Evolutionary conservation across 2,329 filamentous ascomycete species (phyloP), one percentile per base, ranked within the genome.

Genomic region (Raffaelea ambrosiae): DNA sequence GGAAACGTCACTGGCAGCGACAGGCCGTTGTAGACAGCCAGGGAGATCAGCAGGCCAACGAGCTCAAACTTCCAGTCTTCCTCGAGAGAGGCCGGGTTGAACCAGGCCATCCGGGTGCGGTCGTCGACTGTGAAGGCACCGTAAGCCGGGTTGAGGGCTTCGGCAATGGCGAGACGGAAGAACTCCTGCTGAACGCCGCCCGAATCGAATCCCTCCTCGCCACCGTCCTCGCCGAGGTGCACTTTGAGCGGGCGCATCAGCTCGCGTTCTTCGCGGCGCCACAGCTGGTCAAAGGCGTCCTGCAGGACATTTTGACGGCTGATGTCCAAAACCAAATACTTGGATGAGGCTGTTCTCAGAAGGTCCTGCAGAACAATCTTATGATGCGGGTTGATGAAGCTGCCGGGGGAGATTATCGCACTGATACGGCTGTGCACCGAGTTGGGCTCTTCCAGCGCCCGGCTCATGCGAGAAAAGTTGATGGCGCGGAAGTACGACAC

Each of bases 111-210:
- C 29, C 80, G 79, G 1, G 86, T 93, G 47, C 81, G 71, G 1
- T 77, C 66, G 56, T 97, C 89, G 29, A 88, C 76, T 0, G 82
- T 84, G 61, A 97, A 97, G 47, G 86, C 80, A 1, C 85, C 89
- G 58, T 86, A 88, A 40, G 82, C 76, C 4, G 88, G 84, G 56
- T 88, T 75, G 41, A 97, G 74, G 3, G 86, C 86, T 59, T 95
- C 84, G 1, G 80, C 79, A 56, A 96, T 82, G 18, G 87, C 81
- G 23, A 96, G 67, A 16, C 88, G 81, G 67, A 98, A 97, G 62
- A 95, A 97, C 54, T 98, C 93, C 61, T 95, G 90, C 57, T 96
- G 91, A 1, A 98, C 90, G 53, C 93, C 93, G 40, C 93, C 93
- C 43, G 91, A 88, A 63, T 98, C 93, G 31, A 94, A 80, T 0